Evolutionary conservation across 805 yeast genomes (phyloP).

Genomic region (Ogataea wickerhamii): DNA sequence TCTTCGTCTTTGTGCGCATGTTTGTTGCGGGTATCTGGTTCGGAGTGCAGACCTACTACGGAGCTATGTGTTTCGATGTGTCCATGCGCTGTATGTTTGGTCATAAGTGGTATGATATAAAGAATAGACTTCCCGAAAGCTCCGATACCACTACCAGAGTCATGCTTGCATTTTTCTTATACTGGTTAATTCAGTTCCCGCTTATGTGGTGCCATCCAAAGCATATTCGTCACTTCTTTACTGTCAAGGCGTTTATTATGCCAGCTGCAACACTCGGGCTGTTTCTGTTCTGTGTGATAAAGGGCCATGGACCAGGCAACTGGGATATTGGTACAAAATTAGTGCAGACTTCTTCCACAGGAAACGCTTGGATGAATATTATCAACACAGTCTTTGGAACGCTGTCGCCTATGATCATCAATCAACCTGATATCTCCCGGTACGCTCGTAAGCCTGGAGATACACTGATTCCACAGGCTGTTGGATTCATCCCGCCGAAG

Average conservation of each 20-base stretch:
- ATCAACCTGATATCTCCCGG: constrained; percentile 26
- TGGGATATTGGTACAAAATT: constrained; percentile 11
- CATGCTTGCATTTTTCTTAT: constrained; percentile 17
- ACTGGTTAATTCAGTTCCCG: constrained; percentile 20
- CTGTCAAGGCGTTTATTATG: constrained; percentile 15
- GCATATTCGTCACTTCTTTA: constrained; percentile 14
- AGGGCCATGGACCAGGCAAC: constrained; percentile 15
- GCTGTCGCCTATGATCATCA: constrained; percentile 25
- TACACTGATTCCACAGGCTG: constrained; percentile 14
- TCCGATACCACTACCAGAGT: constrained; percentile 15
- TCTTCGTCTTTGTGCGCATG: constrained; percentile 34
- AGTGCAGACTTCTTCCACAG: constrained; percentile 5
- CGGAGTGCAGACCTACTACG: constrained; percentile 36
- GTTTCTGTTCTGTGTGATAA: constrained; percentile 15
- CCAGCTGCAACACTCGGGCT: constrained; percentile 16
- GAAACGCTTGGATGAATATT: constrained; percentile 17
- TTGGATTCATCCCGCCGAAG: constrained; percentile 17
- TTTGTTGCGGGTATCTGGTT: constrained; percentile 38
- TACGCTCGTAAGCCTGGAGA: constrained; percentile 17
- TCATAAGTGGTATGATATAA: constrained; percentile 14
- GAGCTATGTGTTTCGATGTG: constrained; percentile 35
- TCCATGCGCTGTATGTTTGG: constrained; percentile 22
- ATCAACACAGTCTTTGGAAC: constrained; percentile 24
- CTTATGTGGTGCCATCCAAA: constrained; percentile 20
- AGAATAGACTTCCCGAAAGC: constrained; percentile 17